These are phyloP conservation scores for Carex cristatella DNA, from an alignment of 176 grass and related monocot genomes.

Conservation along the genomic window DNA sequence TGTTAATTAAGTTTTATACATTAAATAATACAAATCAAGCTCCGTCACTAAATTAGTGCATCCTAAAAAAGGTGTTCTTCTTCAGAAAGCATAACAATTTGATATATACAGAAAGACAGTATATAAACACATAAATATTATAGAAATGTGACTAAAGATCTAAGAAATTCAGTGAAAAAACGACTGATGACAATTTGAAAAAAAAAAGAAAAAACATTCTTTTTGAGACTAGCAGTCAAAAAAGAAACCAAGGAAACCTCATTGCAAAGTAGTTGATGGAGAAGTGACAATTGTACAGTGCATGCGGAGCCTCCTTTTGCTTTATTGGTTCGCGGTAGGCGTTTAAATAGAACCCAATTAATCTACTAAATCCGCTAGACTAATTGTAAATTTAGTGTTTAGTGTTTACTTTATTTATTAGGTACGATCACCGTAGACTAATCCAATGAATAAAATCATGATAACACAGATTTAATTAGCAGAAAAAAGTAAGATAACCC, in stretches of 20 bases:
- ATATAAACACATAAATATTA: too few species aligned
- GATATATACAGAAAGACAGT: too few species aligned
- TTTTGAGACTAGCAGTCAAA: conserved; percentile 4
- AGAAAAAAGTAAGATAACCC: too few species aligned
- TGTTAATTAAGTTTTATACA: too few species aligned
- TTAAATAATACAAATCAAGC: too few species aligned
- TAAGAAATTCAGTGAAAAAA: background rate
- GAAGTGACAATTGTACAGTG: background rate
- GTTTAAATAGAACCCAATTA: background rate
- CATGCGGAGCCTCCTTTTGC: background rate
- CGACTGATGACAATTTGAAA: background rate
- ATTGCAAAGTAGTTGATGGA: background rate
- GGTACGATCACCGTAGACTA: background rate
- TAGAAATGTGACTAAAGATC: too few species aligned
- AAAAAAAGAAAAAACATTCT: background rate
- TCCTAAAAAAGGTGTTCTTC: too few species aligned
- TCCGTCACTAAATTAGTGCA: too few species aligned
- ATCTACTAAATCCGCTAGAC: background rate
- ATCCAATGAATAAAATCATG: background rate
- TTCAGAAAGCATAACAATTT: too few species aligned
- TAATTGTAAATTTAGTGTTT: too few species aligned
- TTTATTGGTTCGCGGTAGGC: background rate
- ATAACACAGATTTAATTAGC: background rate
- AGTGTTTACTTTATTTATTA: background rate
- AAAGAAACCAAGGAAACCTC: background rate